Percentiles rank a stretch among this genome's conserved stretches.
phyloP scores from a whole-genome alignment of 148 eudicot genomes.

The Rhododendron mucronatum region DNA sequence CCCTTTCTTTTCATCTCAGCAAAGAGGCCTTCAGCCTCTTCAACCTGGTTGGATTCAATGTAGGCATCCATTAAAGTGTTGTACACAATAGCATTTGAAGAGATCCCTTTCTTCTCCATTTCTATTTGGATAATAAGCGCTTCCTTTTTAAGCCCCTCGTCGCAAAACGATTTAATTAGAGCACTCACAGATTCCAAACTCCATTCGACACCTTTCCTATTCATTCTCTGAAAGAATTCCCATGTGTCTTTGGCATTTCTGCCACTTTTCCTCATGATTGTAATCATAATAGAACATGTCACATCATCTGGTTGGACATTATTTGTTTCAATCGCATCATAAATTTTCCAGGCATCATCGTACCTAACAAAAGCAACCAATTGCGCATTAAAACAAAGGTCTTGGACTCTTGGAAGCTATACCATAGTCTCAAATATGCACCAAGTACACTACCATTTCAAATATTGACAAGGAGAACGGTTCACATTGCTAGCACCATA shows the following conservation, averaged over 20 bases:
- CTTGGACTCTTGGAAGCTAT: constrained; percentile 8
- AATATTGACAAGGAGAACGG: background rate
- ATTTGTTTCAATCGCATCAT: constrained; percentile 59
- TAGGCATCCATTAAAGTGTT: constrained; percentile 84
- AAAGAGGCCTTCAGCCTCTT: constrained; percentile 92
- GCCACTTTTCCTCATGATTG: constrained; percentile 72
- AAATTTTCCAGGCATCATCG: constrained; percentile 73
- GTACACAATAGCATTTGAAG: constrained; percentile 71
- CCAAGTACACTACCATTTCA: background rate
- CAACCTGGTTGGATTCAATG: constrained; percentile 60
- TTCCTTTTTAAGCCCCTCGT: constrained; percentile 79
- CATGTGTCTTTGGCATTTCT: constrained; percentile 84
- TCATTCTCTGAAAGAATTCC: constrained; percentile 74
- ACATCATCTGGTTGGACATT: constrained; percentile 77
- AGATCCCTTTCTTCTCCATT: constrained; percentile 85
- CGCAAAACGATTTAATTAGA: constrained; percentile 78
- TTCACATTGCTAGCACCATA: background rate
- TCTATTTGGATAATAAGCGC: constrained; percentile 84
- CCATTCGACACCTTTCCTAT: constrained; percentile 75
- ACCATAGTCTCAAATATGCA: background rate
- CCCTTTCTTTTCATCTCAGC: constrained; percentile 72
- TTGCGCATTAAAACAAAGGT: constrained; percentile 9
- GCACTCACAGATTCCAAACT: constrained; percentile 72
- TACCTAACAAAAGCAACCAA: constrained; percentile 44
- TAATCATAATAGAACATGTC: constrained; percentile 84